Evolutionary conservation across 768 basidiomycete genomes (phyloP).

Genomic region (Rhizopogon rudus): DNA sequence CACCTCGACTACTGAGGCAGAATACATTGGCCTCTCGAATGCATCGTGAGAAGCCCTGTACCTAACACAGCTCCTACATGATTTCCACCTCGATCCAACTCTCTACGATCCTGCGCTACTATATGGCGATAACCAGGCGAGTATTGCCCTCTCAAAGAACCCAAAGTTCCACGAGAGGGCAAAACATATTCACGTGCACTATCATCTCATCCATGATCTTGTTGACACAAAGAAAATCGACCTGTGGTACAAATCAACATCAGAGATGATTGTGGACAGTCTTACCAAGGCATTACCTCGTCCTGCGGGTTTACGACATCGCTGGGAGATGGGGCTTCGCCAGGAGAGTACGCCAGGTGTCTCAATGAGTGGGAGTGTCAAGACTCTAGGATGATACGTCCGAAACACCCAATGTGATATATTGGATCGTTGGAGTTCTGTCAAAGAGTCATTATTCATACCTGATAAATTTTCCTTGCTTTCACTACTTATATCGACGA

Average conservation of each 20-base stretch:
- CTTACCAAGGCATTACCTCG: slow-evolving; percentile 3
- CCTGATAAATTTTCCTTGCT: no score
- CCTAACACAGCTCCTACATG: slow-evolving; percentile 3
- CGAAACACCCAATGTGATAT: no score
- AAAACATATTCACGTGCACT: slow-evolving; percentile 24
- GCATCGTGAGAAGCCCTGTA: no score
- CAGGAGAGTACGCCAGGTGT: no score
- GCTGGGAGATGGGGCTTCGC: no score
- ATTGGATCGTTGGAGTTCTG: no score
- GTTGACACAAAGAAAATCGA: slow-evolving; percentile 11
- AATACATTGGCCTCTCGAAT: slow-evolving; percentile 25
- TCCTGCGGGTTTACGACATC: no score
- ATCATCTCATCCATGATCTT: slow-evolving; percentile 12
- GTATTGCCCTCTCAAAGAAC: slow-evolving; percentile 13
- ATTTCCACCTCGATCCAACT: slow-evolving; percentile 8
- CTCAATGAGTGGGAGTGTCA: no score
- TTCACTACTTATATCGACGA: no score
- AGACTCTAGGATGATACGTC: no score
- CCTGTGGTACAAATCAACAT: slow-evolving; percentile 15
- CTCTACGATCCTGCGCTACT: slow-evolving; percentile 8
- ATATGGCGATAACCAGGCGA: slow-evolving; percentile 27
- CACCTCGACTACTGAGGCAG: slow-evolving; percentile 29
- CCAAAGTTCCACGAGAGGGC: slow-evolving; percentile 14
- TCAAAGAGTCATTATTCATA: no score
- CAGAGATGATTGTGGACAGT: slow-evolving; percentile 18